Evolutionary conservation across 768 basidiomycete genomes (phyloP), one percentile per base, ranked within the genome.

Genomic region (Mycena rosella): DNA sequence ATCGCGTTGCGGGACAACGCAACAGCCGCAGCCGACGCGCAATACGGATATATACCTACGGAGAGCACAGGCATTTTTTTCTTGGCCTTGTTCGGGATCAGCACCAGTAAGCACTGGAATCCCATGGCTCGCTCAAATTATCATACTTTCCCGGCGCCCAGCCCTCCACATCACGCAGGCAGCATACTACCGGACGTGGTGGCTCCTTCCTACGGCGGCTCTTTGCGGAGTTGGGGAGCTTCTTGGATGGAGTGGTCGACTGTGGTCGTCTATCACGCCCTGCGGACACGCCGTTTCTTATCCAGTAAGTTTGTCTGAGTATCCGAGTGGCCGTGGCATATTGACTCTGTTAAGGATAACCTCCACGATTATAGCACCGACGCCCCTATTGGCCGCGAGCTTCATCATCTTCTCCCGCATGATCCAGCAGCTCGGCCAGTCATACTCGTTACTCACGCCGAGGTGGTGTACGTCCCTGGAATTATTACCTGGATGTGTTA

Each of bases 301-400:
- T 85, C n/a, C 82, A 85, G 85, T 86, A 53, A 54, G 82, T 76
- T 29, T 24, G 24, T 22, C 13, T 32, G 24, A n/a, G 29, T 8
- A 26, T 20, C 40, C 32, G 5, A 62, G 30, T 49, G n/a, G 52
- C 27, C 14, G 26, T 13, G 26, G 20, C 53, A 45, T 29, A 18
- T 5, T n/a, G 38, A n/a, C 57, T 14, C 22, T 9, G 10, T 26
- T 11, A 18, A 85, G 84, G 61, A 82, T 82, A 5, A 76, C 79
- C 3, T 74, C 78, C 1, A 86, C 85, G 0, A 85, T 89, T 51
- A 66, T 89, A 11, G 86, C 83, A 1, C 89, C 89, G 1, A 89
- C 88, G 0, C 87, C 87, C 1, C 78, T 89, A 13, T 75, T 89
- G 5, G 89, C 88, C 0, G 88, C 81, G 5, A 85, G 81, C 62